A percentile compares a stretch with the other conserved stretches of the same genome.
These are phyloP conservation scores for Hypoxylon rickii DNA, from an alignment of 495 filamentous ascomycete genomes.

Conservation along the genomic window DNA sequence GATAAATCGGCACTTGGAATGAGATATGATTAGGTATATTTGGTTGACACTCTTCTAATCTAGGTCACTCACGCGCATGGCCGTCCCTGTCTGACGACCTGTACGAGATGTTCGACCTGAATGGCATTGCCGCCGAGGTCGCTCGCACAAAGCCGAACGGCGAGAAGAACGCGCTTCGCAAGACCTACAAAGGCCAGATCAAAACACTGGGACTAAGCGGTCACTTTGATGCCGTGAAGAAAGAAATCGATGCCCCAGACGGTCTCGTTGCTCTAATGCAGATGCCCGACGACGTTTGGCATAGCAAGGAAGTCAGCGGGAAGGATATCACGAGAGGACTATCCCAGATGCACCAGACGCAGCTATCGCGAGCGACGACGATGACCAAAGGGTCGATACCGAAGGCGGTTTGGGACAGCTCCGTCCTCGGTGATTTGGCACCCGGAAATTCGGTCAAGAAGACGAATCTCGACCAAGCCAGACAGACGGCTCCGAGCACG, in stretches of 20 bases:
- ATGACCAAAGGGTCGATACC: constrained; percentile 55
- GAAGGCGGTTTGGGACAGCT: constrained; percentile 52
- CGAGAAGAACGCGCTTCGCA: constrained; percentile 60
- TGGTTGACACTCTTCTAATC: constrained; percentile 56
- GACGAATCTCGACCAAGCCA: constrained; percentile 42
- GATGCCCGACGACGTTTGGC: constrained; percentile 61
- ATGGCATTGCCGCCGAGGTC: constrained; percentile 54
- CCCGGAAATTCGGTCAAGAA: constrained; percentile 38
- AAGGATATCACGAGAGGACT: constrained; percentile 62
- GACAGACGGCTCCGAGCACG: constrained; percentile 45
- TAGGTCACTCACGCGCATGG: constrained; percentile 50
- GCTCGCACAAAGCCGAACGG: constrained; percentile 59
- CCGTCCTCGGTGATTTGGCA: constrained; percentile 57
- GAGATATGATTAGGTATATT: constrained; percentile 27
- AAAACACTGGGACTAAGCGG: constrained; percentile 58
- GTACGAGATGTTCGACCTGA: constrained; percentile 55
- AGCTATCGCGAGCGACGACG: constrained; percentile 49
- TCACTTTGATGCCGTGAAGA: constrained; percentile 56
- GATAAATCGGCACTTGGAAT: constrained; percentile 21
- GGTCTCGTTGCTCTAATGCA: constrained; percentile 52
- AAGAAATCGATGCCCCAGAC: constrained; percentile 44
- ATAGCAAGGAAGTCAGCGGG: constrained; percentile 52
- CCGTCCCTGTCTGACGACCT: constrained; percentile 54
- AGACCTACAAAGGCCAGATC: constrained; percentile 64
- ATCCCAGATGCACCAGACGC: constrained; percentile 33